phyloP scores from a whole-genome alignment of 169 alveolate genomes.

The Eimeria falciformis region DNA sequence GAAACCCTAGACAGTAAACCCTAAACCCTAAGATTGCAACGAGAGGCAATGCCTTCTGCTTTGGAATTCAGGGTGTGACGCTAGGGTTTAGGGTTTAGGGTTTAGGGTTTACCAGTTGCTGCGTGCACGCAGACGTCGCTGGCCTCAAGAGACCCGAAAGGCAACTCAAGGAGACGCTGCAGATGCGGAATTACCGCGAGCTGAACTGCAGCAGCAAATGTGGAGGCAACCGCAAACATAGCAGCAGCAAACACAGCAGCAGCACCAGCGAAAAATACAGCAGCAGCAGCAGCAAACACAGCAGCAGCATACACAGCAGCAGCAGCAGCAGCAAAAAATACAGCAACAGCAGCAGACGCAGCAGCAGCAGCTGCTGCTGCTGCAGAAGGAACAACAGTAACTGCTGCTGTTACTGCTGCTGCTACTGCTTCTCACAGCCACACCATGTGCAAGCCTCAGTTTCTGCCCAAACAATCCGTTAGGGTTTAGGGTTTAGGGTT shows the following conservation, averaged over 20 bases:
- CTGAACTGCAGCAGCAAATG: slow-evolving; percentile 65
- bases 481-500: slow-evolving; percentile 54
- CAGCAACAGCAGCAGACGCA: not conserved
- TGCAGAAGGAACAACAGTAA: not conserved
- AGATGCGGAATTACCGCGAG: slow-evolving; percentile 53
- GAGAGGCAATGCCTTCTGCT: not conserved
- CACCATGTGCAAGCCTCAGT: not conserved
- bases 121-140: slow-evolving; percentile 73
- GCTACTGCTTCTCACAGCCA: not conserved
- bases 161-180: slow-evolving; percentile 14
- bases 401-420: not conserved
- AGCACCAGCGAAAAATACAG: not conserved
- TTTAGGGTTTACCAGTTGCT: slow-evolving; percentile 29
- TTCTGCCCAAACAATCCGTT: not conserved
- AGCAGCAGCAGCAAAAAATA: not conserved
- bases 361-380: not conserved
- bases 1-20: not conserved
- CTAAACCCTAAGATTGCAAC: not conserved
- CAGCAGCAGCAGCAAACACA: slow-evolving; percentile 25
- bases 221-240: slow-evolving; percentile 13
- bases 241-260: slow-evolving; percentile 72
- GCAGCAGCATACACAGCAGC: not conserved
- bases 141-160: slow-evolving; percentile 33
- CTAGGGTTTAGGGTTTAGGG: slow-evolving; percentile 48
- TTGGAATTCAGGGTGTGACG: slow-evolving; percentile 10